phyloP scores from a whole-genome alignment of 2,329 filamentous ascomycete genomes.

The Geosmithia putterillii region DNA sequence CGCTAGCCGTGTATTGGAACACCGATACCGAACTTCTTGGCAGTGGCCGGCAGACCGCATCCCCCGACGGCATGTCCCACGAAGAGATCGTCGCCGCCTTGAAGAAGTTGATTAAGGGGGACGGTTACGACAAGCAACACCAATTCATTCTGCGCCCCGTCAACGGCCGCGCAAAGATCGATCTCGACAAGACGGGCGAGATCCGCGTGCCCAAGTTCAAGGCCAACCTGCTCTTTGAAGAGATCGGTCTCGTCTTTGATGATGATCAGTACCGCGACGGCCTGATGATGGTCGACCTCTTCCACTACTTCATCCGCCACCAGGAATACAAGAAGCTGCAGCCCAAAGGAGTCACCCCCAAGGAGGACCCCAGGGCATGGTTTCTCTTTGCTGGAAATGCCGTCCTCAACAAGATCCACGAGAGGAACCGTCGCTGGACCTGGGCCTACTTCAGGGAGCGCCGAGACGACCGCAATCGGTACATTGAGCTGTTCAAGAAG shows the following conservation, averaged over 20 bases:
- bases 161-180: slow-evolving; percentile 85
- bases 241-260: slow-evolving; percentile 94
- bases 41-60: slow-evolving; percentile 57
- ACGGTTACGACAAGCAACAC: slow-evolving; percentile 47
- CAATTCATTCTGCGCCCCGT: slow-evolving; percentile 96
- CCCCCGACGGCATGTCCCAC: slow-evolving; percentile 47
- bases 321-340: slow-evolving; percentile 93
- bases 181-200: slow-evolving; percentile 86
- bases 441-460: slow-evolving; percentile 94
- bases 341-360: slow-evolving; percentile 67
- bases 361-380: slow-evolving; percentile 89
- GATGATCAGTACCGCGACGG: slow-evolving; percentile 96
- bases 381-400: slow-evolving; percentile 82
- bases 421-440: slow-evolving; percentile 83
- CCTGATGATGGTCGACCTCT: slow-evolving; percentile 95
- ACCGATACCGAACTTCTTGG: slow-evolving; percentile 81
- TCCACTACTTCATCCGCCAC: slow-evolving; percentile 96
- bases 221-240: slow-evolving; percentile 84
- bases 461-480: slow-evolving; percentile 75
- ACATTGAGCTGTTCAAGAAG: slow-evolving; percentile 95
- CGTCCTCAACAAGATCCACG: slow-evolving; percentile 86
- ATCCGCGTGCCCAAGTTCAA: slow-evolving; percentile 74
- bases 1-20: slow-evolving; percentile 94
- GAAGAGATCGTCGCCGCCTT: slow-evolving; percentile 68
- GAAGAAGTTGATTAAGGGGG: slow-evolving; percentile 65